Conservation (phyloP, 163 green algal species). For the Chlamydomonas reinhardtii region DNA sequence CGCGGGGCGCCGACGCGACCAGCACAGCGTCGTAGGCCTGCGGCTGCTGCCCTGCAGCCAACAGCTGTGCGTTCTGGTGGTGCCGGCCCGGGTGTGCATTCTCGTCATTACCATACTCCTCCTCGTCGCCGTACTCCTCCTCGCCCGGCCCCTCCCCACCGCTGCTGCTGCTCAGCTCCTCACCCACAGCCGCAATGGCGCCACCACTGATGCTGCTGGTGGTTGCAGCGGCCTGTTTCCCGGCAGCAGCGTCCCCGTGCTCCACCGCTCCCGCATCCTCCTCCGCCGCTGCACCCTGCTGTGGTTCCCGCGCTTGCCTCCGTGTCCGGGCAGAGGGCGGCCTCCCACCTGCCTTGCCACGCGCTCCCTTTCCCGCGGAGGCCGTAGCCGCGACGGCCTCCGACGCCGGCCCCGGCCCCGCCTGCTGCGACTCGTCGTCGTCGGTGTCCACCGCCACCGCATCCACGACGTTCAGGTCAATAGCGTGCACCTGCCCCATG, state of each 20-base stretch:
- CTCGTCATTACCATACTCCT: conserved; percentile 22
- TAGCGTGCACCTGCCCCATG: conserved; percentile 18
- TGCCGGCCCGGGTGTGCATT: not conserved
- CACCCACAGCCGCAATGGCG: conserved; percentile 7
- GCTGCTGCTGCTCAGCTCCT: conserved; percentile 40
- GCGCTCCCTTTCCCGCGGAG: not conserved
- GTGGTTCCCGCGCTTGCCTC: not conserved
- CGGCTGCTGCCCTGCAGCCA: not conserved
- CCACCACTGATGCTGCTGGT: conserved; percentile 7
- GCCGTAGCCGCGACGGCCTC: not conserved
- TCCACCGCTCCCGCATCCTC: not conserved
- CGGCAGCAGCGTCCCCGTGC: too few species aligned
- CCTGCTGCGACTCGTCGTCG: not conserved
- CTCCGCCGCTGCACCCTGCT: not conserved
- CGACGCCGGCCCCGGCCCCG: not conserved
- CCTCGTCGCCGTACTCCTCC: not conserved
- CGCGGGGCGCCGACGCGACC: conserved; percentile 27
- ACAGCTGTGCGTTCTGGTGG: not conserved
- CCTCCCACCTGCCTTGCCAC: not conserved
- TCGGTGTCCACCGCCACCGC: conserved; percentile 23
- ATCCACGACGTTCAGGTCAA: conserved; percentile 47
- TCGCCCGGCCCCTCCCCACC: not conserved
- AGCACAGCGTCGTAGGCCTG: conserved; percentile 18
- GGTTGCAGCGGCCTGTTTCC: not conserved
- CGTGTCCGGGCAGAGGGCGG: not conserved